phyloP scores from a whole-genome alignment of 352 stramenopile species.

The Globisporangium carolinianum region DNA sequence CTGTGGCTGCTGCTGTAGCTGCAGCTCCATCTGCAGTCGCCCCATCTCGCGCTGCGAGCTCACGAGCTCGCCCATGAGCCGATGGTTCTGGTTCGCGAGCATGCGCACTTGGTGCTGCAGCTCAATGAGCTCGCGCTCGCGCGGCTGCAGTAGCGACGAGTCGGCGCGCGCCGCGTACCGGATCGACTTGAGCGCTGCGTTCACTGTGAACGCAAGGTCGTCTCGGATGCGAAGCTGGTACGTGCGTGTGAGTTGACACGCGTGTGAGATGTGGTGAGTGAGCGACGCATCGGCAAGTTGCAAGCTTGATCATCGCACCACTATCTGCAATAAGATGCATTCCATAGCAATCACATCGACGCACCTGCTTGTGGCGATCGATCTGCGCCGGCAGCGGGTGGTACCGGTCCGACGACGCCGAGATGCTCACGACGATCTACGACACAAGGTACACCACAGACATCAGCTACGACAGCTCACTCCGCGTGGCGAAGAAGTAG shows the following conservation, averaged over 20 bases:
- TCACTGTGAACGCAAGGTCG: slow-evolving; percentile 70
- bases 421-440: slow-evolving; percentile 50
- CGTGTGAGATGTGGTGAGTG: too few species aligned
- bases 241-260: not conserved
- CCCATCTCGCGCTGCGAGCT: slow-evolving; percentile 46
- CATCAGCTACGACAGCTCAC: too few species aligned
- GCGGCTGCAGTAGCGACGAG: slow-evolving; percentile 17
- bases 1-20: slow-evolving; percentile 37
- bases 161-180: slow-evolving; percentile 28
- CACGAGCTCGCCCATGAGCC: slow-evolving; percentile 40
- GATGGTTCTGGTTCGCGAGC: slow-evolving; percentile 57
- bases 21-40: slow-evolving; percentile 45
- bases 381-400: slow-evolving; percentile 49
- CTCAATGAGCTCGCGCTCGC: slow-evolving; percentile 31
- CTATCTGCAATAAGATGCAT: too few species aligned
- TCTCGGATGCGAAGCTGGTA: slow-evolving; percentile 58
- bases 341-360: not conserved
- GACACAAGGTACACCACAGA: not conserved
- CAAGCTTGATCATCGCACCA: too few species aligned
- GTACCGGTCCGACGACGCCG: slow-evolving; percentile 41
- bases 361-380: slow-evolving; percentile 64
- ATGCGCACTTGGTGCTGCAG: slow-evolving; percentile 56
- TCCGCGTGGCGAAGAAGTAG: too few species aligned
- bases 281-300: not conserved
- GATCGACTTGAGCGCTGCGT: slow-evolving; percentile 74